Evolutionary conservation across 2,329 filamentous ascomycete species (phyloP), one percentile per base, ranked within the genome.

Genomic region (Diaporthe citriasiana): DNA sequence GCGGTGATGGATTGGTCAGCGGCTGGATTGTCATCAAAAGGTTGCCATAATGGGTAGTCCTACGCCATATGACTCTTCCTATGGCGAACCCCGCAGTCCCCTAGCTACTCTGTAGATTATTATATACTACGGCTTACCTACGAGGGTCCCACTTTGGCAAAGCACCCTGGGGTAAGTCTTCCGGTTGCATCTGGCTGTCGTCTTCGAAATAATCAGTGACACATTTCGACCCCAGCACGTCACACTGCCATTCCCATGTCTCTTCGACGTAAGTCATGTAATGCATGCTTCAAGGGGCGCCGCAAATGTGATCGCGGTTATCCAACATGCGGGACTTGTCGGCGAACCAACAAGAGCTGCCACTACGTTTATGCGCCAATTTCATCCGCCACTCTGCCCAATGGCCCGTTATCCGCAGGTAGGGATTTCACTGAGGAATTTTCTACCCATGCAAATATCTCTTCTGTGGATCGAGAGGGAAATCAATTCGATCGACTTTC

Each of bases 241-340:
- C 22, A 40, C 59, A 35, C 9, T 13, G 19, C 35, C 30, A 4
- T 17, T 33, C n/a, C n/a, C n/a, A 66, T 66, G 60, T 66, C 60
- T 50, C 25, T 50, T 25, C 60, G 60, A 9, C 60, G 60, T 0
- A 66, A 50, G 30, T 66, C 60, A 7, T 66, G 60, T 13, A 13
- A 66, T 22, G 42, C 60, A 22, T 66, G 60, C 60, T 66, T 66
- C 30, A 66, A 50, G 7, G 60, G 60, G 7, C 60, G 60, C 6
- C 45, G 60, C 1, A 66, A 35, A 51, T 66, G 60, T 17, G 60
- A 66, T n/a, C 42, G 42, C 25, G 42, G 12, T 1, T 50, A 35
- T 25, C 60, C 60, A 4, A n/a, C 60, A 9, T 66, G 60, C 60
- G 45, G 60, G 15, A 50, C 42, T 5, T 66, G 60, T 35, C 60